A percentile compares a stretch with the other conserved stretches of the same genome.
phyloP scores from a whole-genome alignment of 345 rosid species.

The Corchorus olitorius region DNA sequence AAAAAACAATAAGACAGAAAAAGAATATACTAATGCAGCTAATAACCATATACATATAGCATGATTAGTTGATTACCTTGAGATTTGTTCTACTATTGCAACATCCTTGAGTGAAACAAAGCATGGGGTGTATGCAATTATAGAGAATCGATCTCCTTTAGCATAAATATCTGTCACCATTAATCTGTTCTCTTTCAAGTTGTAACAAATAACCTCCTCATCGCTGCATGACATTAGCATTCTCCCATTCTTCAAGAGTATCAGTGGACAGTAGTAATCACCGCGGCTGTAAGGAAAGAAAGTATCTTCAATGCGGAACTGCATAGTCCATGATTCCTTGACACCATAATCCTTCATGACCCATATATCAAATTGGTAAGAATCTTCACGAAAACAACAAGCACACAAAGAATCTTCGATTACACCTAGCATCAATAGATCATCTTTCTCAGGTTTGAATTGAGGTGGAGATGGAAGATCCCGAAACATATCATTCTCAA shows the following conservation, averaged over 20 bases:
- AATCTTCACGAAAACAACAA: too few relatives aligned
- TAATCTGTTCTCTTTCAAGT: not conserved
- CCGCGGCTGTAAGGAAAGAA: not conserved
- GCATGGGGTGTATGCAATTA: not conserved
- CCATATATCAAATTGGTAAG: not conserved
- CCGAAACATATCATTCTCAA: too few relatives aligned
- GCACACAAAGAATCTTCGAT: not conserved
- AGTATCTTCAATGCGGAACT: not conserved
- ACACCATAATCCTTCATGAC: conserved; percentile 7
- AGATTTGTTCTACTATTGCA: not conserved
- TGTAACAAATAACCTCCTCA: not conserved
- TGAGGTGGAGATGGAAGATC: not conserved
- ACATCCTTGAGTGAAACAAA: not conserved
- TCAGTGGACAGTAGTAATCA: not conserved
- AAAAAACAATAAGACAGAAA: too few relatives aligned
- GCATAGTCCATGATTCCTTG: not conserved
- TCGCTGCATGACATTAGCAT: not conserved
- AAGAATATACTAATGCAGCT: not conserved
- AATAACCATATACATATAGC: not conserved
- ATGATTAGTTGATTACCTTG: not conserved
- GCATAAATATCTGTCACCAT: too few relatives aligned
- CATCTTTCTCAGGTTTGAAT: not conserved
- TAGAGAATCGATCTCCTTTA: too few relatives aligned
- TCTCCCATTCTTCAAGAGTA: not conserved
- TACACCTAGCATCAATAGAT: not conserved